Evolutionary conservation across 2,329 filamentous ascomycete species (phyloP).

Genomic region (Fusarium multiceps): DNA sequence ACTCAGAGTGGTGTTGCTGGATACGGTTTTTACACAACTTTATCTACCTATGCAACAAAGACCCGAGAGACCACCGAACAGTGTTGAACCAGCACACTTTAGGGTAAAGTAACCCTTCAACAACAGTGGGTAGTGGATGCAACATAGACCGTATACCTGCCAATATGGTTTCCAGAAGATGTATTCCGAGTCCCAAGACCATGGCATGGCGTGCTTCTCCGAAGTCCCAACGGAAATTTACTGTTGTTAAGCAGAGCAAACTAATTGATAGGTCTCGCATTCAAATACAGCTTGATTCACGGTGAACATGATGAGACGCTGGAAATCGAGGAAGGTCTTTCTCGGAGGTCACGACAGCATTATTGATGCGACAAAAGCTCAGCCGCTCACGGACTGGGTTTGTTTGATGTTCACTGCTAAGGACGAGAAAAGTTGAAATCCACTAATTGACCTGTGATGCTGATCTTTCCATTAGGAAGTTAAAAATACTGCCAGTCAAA

Average conservation of each 20-base stretch:
- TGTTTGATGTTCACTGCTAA: constrained; percentile 5
- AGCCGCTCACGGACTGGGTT: constrained; percentile 4
- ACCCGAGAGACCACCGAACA: constrained; percentile 1
- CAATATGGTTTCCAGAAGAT: not conserved
- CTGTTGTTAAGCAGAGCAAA: not conserved
- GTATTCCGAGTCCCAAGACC: not conserved
- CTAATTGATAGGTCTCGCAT: not conserved
- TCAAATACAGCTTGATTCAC: constrained; percentile 3
- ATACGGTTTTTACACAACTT: not conserved
- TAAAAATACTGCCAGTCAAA: not conserved
- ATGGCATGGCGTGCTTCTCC: not conserved
- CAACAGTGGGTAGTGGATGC: not conserved
- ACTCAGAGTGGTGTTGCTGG: constrained; percentile 11
- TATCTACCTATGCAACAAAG: not conserved
- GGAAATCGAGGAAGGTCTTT: not conserved
- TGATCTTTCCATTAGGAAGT: not conserved
- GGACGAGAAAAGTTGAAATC: not conserved
- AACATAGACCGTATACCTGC: not conserved
- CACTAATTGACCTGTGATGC: not conserved
- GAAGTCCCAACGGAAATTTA: not conserved
- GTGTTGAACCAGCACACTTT: not conserved
- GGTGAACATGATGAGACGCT: not conserved
- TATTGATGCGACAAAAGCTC: not conserved
- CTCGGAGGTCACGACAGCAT: not conserved
- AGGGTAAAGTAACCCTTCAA: not conserved